These are phyloP conservation scores for Scorias spongiosa DNA, from an alignment of 2,329 filamentous ascomycete species.

Conservation along the genomic window DNA sequence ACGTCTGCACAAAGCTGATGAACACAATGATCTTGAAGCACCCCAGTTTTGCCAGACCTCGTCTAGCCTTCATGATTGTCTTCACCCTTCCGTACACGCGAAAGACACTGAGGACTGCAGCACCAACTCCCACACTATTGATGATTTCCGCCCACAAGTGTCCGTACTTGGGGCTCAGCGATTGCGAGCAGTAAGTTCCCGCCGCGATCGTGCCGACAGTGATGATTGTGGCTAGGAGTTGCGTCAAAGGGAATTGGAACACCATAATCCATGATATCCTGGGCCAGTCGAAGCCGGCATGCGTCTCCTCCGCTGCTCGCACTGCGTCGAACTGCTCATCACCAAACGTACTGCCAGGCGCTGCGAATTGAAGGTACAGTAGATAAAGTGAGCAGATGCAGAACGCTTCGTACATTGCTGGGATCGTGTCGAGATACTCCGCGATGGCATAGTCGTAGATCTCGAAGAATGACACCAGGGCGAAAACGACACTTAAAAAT, in stretches of 20 bases:
- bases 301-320: constrained; percentile 7
- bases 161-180: constrained; percentile 8
- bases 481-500: constrained; percentile 12
- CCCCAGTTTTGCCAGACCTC: constrained; percentile 12
- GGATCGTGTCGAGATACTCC: constrained; percentile 15
- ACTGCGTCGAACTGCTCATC: constrained; percentile 9
- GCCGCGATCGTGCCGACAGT: constrained; percentile 11
- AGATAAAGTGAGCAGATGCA: constrained; percentile 14
- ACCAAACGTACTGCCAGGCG: constrained; percentile 9
- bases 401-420: constrained; percentile 17
- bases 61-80: constrained; percentile 7
- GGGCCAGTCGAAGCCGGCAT: constrained; percentile 6
- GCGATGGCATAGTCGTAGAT: constrained; percentile 12
- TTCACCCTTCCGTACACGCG: constrained; percentile 13
- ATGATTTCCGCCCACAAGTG: constrained; percentile 12
- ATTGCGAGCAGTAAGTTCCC: constrained; percentile 12
- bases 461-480: constrained; percentile 10
- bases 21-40: constrained; percentile 18
- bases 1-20: constrained; percentile 13
- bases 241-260: constrained; percentile 15
- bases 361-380: constrained; percentile 14
- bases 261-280: constrained; percentile 14
- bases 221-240: constrained; percentile 10
- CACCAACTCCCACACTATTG: constrained; percentile 8
- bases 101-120: constrained; percentile 11